Percentiles rank a stretch among this genome's conserved stretches.
These are phyloP conservation scores for Rhodotorula mucilaginosa DNA, from an alignment of 1,284 basidiomycete species.

Conservation along the genomic window DNA sequence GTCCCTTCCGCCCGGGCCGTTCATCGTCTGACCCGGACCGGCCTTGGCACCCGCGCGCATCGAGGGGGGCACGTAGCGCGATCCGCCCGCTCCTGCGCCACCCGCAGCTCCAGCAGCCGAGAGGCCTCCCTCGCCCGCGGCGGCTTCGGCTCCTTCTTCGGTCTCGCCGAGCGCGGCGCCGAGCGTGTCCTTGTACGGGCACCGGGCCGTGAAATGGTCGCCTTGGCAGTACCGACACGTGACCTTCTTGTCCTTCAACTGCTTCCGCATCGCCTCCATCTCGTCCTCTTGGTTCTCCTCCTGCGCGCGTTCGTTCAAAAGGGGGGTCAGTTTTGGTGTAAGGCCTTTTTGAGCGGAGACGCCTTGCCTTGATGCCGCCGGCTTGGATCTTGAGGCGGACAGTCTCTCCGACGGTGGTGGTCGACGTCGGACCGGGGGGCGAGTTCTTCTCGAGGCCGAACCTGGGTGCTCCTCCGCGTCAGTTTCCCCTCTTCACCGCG, in stretches of 20 bases:
- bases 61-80: conserved; percentile 91
- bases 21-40: conserved; percentile 78
- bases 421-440: conserved; percentile 81
- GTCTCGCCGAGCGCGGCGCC: conserved; percentile 62
- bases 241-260: conserved; percentile 75
- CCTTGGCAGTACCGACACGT: conserved; percentile 93
- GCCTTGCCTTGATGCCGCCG: conserved; percentile 67
- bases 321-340: neutral
- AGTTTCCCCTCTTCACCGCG: too few species aligned
- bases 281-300: conserved; percentile 53
- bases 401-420: conserved; percentile 93
- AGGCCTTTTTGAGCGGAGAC: neutral
- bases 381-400: conserved; percentile 79
- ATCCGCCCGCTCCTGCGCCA: conserved; percentile 52
- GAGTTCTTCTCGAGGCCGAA: conserved; percentile 91
- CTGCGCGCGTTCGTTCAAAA: neutral
- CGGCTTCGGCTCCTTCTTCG: conserved; percentile 1
- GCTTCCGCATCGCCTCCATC: conserved; percentile 68
- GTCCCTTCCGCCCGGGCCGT: conserved; percentile 52
- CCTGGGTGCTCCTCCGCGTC: neutral
- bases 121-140: conserved; percentile 10
- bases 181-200: conserved; percentile 92
- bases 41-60: conserved; percentile 68
- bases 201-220: conserved; percentile 95
- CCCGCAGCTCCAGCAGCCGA: conserved; percentile 32